A percentile compares a stretch with the other conserved stretches of the same genome.
Conservation (phyloP, 108 stramenopile species). For the Skeletonema marinoi region DNA sequence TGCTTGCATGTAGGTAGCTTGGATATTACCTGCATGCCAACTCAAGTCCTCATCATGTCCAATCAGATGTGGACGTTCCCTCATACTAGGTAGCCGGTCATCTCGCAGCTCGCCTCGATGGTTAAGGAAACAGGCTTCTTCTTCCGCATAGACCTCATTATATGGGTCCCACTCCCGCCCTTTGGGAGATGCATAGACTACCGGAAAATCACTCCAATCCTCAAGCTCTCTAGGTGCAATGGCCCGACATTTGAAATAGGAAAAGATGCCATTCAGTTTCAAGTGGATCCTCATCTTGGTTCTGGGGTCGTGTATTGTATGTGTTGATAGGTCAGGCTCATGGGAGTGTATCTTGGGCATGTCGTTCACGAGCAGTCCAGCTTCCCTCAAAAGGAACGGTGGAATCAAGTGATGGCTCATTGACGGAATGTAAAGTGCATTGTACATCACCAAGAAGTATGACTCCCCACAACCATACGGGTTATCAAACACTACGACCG, state of each 20-base stretch:
- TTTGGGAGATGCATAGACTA: slow-evolving; percentile 15
- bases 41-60: too few species aligned
- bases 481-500: too few species aligned
- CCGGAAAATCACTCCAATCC: slow-evolving; percentile 14
- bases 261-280: slow-evolving; percentile 18
- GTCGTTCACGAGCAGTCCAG: slow-evolving; percentile 32
- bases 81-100: too few species aligned
- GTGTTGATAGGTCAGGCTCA: background rate
- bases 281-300: slow-evolving; percentile 6
- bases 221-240: slow-evolving; percentile 7
- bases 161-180: slow-evolving; percentile 16
- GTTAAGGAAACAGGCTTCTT: too few species aligned
- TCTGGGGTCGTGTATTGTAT: background rate
- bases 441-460: too few species aligned
- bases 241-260: slow-evolving; percentile 22
- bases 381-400: slow-evolving; percentile 38
- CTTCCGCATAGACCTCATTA: background rate
- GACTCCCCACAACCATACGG: too few species aligned
- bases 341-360: slow-evolving; percentile 25
- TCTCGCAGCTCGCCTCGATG: too few species aligned
- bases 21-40: too few species aligned
- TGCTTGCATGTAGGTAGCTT: too few species aligned
- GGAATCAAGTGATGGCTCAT: slow-evolving; percentile 31
- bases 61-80: too few species aligned
- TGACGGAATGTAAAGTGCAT: background rate